These are phyloP conservation scores for Moesziomyces antarcticus DNA, from an alignment of 1,284 basidiomycete genomes.

Conservation along the genomic window DNA sequence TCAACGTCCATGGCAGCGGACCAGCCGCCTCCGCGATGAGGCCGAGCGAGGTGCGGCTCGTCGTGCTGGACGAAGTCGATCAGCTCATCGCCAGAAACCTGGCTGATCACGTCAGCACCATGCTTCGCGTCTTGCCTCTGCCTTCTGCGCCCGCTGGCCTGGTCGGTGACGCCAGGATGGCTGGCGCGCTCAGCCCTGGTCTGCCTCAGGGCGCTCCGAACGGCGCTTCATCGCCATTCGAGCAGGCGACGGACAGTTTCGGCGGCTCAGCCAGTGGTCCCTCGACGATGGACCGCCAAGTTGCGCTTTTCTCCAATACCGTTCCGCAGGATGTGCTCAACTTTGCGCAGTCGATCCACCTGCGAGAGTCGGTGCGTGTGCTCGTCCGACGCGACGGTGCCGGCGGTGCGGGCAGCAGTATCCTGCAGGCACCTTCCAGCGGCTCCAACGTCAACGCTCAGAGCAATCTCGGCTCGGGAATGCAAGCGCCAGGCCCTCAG, in stretches of 20 bases:
- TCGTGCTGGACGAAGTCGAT: slow-evolving; percentile 96
- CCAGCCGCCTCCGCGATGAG: slow-evolving; percentile 19
- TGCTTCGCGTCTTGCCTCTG: slow-evolving; percentile 87
- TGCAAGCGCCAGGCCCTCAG: slow-evolving; percentile 22
- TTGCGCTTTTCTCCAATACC: slow-evolving; percentile 93
- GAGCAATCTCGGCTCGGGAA: slow-evolving; percentile 11
- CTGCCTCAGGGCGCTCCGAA: slow-evolving; percentile 19
- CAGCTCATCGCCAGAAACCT: slow-evolving; percentile 96
- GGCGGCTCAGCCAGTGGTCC: slow-evolving; percentile 48
- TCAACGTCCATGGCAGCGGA: slow-evolving; percentile 19
- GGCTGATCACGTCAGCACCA: slow-evolving; percentile 91
- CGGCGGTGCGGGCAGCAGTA: slow-evolving; percentile 17
- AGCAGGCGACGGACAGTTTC: slow-evolving; percentile 62
- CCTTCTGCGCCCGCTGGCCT: slow-evolving; percentile 68
- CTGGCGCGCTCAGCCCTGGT: slow-evolving; percentile 30
- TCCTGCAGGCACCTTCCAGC: slow-evolving; percentile 10
- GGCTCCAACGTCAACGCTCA: slow-evolving; percentile 9
- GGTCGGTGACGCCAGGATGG: slow-evolving; percentile 3
- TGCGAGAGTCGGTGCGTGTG: slow-evolving; percentile 93
- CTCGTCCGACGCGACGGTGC: slow-evolving; percentile 87
- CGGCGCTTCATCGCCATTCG: slow-evolving; percentile 70
- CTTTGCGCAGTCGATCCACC: slow-evolving; percentile 84
- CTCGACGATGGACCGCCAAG: slow-evolving; percentile 82
- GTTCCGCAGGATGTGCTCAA: slow-evolving; percentile 93
- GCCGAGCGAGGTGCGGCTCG: slow-evolving; percentile 85